Evolutionary conservation across 768 basidiomycete genomes (phyloP), one percentile per base, ranked within the genome.

Genomic region (Tulasnella calospora): DNA sequence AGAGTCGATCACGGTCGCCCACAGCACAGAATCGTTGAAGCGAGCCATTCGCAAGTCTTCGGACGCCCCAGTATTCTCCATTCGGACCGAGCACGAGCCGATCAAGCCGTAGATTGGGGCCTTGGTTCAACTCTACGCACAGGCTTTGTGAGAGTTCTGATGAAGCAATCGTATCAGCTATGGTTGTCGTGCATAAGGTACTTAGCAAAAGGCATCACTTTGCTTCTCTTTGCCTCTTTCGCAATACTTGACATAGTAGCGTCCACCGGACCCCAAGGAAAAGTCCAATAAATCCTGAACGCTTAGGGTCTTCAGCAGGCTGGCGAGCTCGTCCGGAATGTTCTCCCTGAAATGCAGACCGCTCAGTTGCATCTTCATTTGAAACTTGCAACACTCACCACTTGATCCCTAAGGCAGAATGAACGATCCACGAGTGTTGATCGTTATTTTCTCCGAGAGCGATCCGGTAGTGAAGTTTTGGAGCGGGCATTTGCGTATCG

Each of bases 41-140:
- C 71, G 36, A 36, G 36, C 41, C 71, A 35, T 36, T 27, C 33
- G 71, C 21, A 27, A 71, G 17, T 44, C n/a, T 15, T 7, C 19
- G 27, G 51, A 57, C 74, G 15, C 74, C 74, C 74, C 74, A 76
- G n/a, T 55, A 33, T 23, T 41, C 47, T 12, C 35, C 51, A 23
- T 57, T 36, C 35, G 74, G 51, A 23, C 74, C 74, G 15, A 76
- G 74, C 27, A 13, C 30, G 13, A 76, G 55, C 44, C 74, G 44
- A n/a, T 76, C 74, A 21, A 61, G 23, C 8, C 4, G 10, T 23
- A 17, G 19, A 35, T 33, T 35, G 21, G 17, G 33, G 15, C 51
- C 38, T 27, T 55, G 46, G 15, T 30, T 27, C 15, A 76, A 47
- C 1, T 38, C 38, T 23, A 47, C 8, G 13, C 46, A 76, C 3